Base-by-base conservation (phyloP, 2,329 filamentous ascomycete genomes). In the Chaetomiaceae sp. region DNA sequence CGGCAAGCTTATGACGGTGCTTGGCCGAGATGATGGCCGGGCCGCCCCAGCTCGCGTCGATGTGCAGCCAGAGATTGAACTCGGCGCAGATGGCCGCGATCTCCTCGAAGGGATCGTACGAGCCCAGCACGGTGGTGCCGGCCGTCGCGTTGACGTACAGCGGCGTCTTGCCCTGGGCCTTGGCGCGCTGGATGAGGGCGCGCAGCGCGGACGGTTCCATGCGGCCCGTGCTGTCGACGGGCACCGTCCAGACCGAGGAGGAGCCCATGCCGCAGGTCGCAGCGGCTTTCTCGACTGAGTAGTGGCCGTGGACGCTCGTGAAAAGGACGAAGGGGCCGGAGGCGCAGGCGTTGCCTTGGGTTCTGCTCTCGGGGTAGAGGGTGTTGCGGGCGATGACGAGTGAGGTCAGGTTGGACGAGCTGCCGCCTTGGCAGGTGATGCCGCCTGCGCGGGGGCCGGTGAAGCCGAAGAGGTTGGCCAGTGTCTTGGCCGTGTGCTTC, bases 71-170 rank as follows among this genome's bases (percentile, higher is more conserved):
- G 42, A 97, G 72, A 50, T 82, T 79, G 46, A 62, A 62, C 23
- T 64, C 63, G 15, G 46, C 37, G 51, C 64, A 65, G n/a, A 65
- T 47, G 52, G 53, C 54, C 7, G 59, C 52, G 48, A 66, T 60
- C 6, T 48, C 63, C 40, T 56, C 52, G 33, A 66, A 59, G 36
- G 59, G 61, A 52, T 63, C 61, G 57, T 63, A 99, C 1, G 88
- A 90, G 15, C 94, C 94, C 58, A 92, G 76, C 2, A 97, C 92
- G 0, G 94, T 99, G 1, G 92, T 96, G 17, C 94, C 94, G 0
- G 94, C 92, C 0, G 94, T 97, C 6, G 91, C 88, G 67, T 96
- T 97, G 66, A 97, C 89, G 71, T 95, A 96, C 57, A 99, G 87
- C 0, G 94, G 92, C 1, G 88, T 94, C 66, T 85, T 83, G 31